Percentiles rank a stretch among this genome's conserved stretches.
These are phyloP conservation scores for Kluyveromyces aestuarii DNA, from an alignment of 805 yeast genomes.

Conservation along the genomic window DNA sequence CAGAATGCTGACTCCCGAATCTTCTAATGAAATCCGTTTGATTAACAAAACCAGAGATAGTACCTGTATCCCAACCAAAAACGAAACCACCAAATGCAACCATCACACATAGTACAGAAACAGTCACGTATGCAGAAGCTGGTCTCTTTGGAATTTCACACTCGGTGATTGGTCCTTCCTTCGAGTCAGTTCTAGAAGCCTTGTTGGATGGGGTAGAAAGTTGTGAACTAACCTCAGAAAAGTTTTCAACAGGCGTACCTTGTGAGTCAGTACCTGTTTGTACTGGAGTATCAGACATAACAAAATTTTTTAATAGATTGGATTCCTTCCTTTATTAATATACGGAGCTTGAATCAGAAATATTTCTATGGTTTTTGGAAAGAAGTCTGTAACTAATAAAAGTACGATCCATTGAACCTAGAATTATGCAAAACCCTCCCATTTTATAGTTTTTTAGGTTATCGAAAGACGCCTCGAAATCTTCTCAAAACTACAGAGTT, in stretches of 20 bases:
- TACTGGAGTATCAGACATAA: constrained; percentile 5
- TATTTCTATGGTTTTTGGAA: no score
- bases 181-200: constrained; percentile 22
- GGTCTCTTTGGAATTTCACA: constrained; percentile 23
- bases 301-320: background rate
- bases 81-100: constrained; percentile 38
- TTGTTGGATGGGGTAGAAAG: constrained; percentile 25
- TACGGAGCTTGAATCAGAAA: background rate
- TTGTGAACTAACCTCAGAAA: constrained; percentile 10
- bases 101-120: constrained; percentile 18
- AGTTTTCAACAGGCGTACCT: constrained; percentile 9
- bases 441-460: no score
- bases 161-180: constrained; percentile 3
- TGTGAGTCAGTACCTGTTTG: constrained; percentile 5
- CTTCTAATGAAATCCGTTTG: constrained; percentile 42
- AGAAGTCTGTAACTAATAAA: no score
- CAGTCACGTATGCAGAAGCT: constrained; percentile 12
- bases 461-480: no score
- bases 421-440: no score
- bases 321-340: background rate
- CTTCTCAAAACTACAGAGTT: no score
- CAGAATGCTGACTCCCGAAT: constrained; percentile 40
- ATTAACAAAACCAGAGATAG: constrained; percentile 64
- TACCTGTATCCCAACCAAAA: constrained; percentile 75
- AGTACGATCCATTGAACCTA: no score